A percentile compares a stretch with the other conserved stretches of the same genome.
Conservation (phyloP, 805 yeast species). For the Blastobotrys terrestris region DNA sequence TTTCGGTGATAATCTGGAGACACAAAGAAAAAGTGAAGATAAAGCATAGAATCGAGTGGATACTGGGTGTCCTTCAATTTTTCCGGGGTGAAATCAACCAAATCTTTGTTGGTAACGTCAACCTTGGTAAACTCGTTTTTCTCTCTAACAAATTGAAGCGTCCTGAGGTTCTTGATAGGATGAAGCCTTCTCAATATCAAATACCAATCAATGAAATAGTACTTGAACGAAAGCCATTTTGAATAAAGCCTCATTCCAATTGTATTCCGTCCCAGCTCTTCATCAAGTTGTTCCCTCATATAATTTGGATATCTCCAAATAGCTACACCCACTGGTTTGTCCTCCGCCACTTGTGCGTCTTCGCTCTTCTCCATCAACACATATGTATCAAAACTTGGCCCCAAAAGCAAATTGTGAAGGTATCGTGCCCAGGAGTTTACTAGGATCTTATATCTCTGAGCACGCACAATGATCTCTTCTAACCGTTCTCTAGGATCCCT, state of each 20-base stretch:
- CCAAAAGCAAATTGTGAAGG: not conserved
- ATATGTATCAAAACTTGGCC: not conserved
- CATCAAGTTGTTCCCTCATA: slow-evolving; percentile 3
- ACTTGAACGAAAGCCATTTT: not conserved
- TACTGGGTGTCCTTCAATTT: slow-evolving; percentile 9
- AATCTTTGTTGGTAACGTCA: slow-evolving; percentile 4
- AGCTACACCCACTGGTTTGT: slow-evolving; percentile 7
- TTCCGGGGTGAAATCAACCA: slow-evolving; percentile 8
- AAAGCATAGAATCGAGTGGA: slow-evolving; percentile 5
- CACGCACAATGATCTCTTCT: slow-evolving; percentile 4
- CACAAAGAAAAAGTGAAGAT: slow-evolving; percentile 11
- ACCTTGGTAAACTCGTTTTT: slow-evolving; percentile 1
- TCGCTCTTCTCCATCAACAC: slow-evolving; percentile 3
- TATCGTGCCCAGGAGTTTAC: slow-evolving; percentile 8
- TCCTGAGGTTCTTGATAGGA: slow-evolving; percentile 9
- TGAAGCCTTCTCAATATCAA: slow-evolving; percentile 4
- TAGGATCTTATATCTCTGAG: slow-evolving; percentile 7
- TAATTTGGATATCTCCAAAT: slow-evolving; percentile 11
- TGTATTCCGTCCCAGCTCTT: not conserved
- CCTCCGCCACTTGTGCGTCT: not conserved
- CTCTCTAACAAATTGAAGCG: not conserved
- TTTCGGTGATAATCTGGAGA: slow-evolving; percentile 10
- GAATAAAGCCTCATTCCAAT: not conserved
- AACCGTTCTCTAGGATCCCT: slow-evolving; percentile 12
- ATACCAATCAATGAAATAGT: slow-evolving; percentile 1